These are phyloP conservation scores for Calocybe cyanea DNA, from an alignment of 768 basidiomycete species.

Conservation along the genomic window DNA sequence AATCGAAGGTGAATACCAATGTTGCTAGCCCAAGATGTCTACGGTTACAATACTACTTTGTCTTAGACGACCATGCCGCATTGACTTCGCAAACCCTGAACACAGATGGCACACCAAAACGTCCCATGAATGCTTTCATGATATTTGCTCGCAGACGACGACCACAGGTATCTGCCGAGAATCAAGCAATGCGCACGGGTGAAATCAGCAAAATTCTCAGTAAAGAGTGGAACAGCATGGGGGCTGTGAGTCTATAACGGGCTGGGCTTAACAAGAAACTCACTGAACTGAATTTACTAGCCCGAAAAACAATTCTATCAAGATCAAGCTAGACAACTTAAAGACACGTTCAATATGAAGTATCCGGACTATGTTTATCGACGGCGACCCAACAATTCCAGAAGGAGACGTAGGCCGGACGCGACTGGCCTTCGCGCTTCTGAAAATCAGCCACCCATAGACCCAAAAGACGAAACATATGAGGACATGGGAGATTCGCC, in stretches of 20 bases:
- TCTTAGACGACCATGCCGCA: constrained; percentile 31
- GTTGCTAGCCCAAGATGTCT: background rate
- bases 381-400: constrained; percentile 82
- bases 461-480: constrained; percentile 27
- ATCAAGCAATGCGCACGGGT: constrained; percentile 86
- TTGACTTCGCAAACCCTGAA: constrained; percentile 80
- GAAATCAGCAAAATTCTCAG: constrained; percentile 87
- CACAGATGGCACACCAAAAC: constrained; percentile 82
- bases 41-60: background rate
- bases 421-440: constrained; percentile 20
- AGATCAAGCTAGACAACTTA: constrained; percentile 80
- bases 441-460: constrained; percentile 26
- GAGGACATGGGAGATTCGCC: constrained; percentile 35
- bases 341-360: constrained; percentile 80
- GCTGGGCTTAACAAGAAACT: constrained; percentile 4
- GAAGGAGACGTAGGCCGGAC: constrained; percentile 50
- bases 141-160: constrained; percentile 81
- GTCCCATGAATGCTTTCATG: constrained; percentile 95
- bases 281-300: constrained; percentile 30
- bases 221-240: constrained; percentile 84
- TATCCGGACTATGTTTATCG: constrained; percentile 91
- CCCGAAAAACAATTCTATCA: constrained; percentile 84
- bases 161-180: constrained; percentile 82
- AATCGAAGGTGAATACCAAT: constrained; percentile 37
- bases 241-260: constrained; percentile 45